These are phyloP conservation scores for Cryptosporidium viatorum DNA, from an alignment of 169 alveolate species.

Conservation along the genomic window DNA sequence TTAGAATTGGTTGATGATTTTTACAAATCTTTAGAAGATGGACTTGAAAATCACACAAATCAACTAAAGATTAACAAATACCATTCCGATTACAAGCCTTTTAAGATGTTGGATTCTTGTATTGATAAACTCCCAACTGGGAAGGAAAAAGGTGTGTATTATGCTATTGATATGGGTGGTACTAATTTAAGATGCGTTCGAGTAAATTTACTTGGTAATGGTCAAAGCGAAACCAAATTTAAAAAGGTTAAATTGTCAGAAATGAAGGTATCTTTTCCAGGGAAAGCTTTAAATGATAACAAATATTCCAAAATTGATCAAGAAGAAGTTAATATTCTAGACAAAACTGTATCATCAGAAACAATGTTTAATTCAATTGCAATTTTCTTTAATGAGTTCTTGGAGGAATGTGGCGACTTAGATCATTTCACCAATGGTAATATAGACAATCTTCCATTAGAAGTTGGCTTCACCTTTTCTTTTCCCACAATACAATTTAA, in stretches of 20 bases:
- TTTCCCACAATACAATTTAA: slow-evolving; percentile 57
- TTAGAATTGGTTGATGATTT: slow-evolving; percentile 36
- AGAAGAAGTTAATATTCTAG: not conserved
- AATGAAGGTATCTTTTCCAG: not conserved
- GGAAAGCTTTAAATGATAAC: not conserved
- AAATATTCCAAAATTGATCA: not conserved
- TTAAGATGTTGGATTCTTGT: slow-evolving; percentile 89
- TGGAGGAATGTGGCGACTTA: slow-evolving; percentile 49
- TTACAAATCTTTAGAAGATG: slow-evolving; percentile 11
- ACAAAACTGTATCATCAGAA: slow-evolving; percentile 29
- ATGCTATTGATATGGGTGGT: slow-evolving; percentile 92
- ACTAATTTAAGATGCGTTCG: slow-evolving; percentile 89
- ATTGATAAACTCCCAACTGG: slow-evolving; percentile 87
- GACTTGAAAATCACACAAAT: slow-evolving; percentile 18
- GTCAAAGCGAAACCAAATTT: slow-evolving; percentile 5
- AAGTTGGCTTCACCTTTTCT: slow-evolving; percentile 71
- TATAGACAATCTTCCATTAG: not conserved
- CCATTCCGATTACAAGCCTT: not conserved
- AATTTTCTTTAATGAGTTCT: slow-evolving; percentile 21
- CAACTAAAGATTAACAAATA: not conserved
- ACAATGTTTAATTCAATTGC: slow-evolving; percentile 71
- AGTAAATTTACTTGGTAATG: slow-evolving; percentile 84
- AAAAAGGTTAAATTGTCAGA: slow-evolving; percentile 56
- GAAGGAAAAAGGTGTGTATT: slow-evolving; percentile 87
- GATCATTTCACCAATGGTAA: not conserved